A percentile compares a stretch with the other conserved stretches of the same genome.
Conservation (phyloP, 2,329 filamentous ascomycete genomes). For the Aspergillus viridinutans region DNA sequence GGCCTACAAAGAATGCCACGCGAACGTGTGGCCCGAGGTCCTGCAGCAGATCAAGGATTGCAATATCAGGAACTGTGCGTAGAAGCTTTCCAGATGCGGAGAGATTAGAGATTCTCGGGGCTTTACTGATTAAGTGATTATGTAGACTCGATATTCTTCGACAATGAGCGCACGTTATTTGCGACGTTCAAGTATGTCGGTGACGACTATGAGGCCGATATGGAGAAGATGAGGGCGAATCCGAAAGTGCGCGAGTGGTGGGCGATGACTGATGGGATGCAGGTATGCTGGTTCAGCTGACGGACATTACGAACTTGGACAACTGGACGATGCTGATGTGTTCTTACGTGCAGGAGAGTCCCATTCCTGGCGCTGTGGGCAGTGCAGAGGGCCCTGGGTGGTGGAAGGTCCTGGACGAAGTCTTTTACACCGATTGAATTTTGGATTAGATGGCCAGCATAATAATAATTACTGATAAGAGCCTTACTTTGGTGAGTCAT, state of each 20-base stretch:
- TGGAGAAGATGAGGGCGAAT: constrained; percentile 71
- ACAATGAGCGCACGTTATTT: constrained; percentile 66
- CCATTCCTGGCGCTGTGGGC: constrained; percentile 26
- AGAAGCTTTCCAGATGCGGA: not conserved
- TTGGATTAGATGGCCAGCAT: too few species aligned
- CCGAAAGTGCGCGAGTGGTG: constrained; percentile 74
- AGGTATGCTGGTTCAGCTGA: constrained; percentile 42
- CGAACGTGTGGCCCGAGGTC: constrained; percentile 72
- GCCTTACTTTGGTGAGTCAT: too few species aligned
- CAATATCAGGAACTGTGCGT: constrained; percentile 68
- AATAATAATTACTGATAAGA: too few species aligned
- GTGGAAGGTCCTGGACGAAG: constrained; percentile 35
- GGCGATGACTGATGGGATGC: constrained; percentile 73
- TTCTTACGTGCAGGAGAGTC: constrained; percentile 24
- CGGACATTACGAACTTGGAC: too few species aligned
- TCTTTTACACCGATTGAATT: constrained; percentile 29
- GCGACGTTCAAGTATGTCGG: constrained; percentile 77
- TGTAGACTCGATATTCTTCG: constrained; percentile 66
- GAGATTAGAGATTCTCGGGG: not conserved
- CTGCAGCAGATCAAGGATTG: constrained; percentile 70
- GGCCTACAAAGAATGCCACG: constrained; percentile 71
- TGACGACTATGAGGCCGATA: constrained; percentile 66
- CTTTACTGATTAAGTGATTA: not conserved
- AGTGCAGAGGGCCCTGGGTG: constrained; percentile 34
- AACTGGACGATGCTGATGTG: constrained; percentile 2